Evolutionary conservation across 2,329 filamentous ascomycete species (phyloP).

Genomic region (Neoarthrinium moseri): DNA sequence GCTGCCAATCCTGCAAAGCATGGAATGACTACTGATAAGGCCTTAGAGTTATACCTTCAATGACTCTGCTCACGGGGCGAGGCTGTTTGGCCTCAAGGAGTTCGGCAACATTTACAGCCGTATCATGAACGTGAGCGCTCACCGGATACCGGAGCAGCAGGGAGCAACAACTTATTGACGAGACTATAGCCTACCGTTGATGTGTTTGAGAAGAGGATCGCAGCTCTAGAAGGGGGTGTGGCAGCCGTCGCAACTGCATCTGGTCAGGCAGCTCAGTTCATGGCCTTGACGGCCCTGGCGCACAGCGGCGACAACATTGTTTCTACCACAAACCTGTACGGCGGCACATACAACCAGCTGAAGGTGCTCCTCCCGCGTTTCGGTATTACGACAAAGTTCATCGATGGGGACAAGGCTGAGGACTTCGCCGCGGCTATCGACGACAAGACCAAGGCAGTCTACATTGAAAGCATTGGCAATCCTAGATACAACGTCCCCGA

Average conservation of each 20-base stretch:
- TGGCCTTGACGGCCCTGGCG: constrained; percentile 81
- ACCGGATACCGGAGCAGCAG: too few species aligned
- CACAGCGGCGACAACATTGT: constrained; percentile 91
- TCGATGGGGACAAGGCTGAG: constrained; percentile 74
- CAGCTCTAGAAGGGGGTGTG: constrained; percentile 90
- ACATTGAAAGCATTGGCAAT: constrained; percentile 91
- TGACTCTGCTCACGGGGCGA: constrained; percentile 91
- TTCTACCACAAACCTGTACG: constrained; percentile 86
- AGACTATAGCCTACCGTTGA: constrained; percentile 77
- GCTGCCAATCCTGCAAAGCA: not conserved
- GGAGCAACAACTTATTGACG: not conserved
- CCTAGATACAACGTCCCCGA: constrained; percentile 92
- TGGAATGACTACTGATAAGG: constrained; percentile 13
- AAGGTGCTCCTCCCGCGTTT: constrained; percentile 87
- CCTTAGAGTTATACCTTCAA: constrained; percentile 84
- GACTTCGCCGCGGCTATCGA: constrained; percentile 83
- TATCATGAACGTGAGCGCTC: constrained; percentile 76
- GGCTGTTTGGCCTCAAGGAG: constrained; percentile 95
- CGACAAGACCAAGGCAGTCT: constrained; percentile 89
- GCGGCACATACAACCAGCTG: constrained; percentile 95
- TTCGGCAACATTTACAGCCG: constrained; percentile 97
- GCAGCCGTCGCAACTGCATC: constrained; percentile 83
- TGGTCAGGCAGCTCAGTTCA: constrained; percentile 90
- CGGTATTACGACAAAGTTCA: constrained; percentile 85
- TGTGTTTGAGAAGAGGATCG: constrained; percentile 94